A percentile compares a stretch with the other conserved stretches of the same genome.
phyloP scores from a whole-genome alignment of 345 rosid genomes.

The Populus simonii region DNA sequence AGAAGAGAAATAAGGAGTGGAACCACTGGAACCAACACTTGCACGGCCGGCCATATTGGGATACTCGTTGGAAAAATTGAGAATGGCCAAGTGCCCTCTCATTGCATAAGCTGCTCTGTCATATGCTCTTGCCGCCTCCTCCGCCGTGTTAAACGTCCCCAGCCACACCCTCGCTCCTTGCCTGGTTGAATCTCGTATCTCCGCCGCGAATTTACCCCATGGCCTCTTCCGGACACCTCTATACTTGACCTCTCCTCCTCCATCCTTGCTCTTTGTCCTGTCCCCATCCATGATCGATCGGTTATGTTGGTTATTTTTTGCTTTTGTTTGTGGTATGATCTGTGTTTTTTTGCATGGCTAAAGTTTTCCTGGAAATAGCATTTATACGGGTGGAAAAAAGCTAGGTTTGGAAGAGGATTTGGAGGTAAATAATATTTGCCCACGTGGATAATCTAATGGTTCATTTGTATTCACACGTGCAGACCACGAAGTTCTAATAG shows the following conservation, averaged over 20 bases:
- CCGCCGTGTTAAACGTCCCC: slow-evolving; percentile 83
- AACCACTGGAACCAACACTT: neutral
- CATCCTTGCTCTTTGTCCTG: neutral
- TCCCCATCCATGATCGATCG: slow-evolving; percentile 27
- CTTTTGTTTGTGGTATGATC: no score
- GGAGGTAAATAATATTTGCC: neutral
- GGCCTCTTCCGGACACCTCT: slow-evolving; percentile 80
- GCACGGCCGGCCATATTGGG: slow-evolving; percentile 22
- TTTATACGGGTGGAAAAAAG: slow-evolving; percentile 12
- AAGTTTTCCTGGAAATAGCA: neutral
- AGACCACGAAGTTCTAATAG: no score
- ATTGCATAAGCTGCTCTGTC: slow-evolving; percentile 79
- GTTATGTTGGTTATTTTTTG: neutral
- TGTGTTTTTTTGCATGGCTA: slow-evolving; percentile 30
- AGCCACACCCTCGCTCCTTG: slow-evolving; percentile 88
- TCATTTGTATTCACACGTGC: neutral
- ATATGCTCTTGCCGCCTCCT: slow-evolving; percentile 87
- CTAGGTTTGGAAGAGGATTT: neutral
- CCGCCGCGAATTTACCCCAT: slow-evolving; percentile 92
- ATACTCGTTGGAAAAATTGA: slow-evolving; percentile 77
- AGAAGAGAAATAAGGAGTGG: slow-evolving; percentile 16
- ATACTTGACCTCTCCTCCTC: slow-evolving; percentile 41
- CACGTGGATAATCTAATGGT: slow-evolving; percentile 23
- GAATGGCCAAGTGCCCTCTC: slow-evolving; percentile 77
- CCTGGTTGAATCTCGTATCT: slow-evolving; percentile 72